A percentile compares a stretch with the other conserved stretches of the same genome.
These are phyloP conservation scores for Starmerella riodocensis DNA, from an alignment of 805 yeast species.

Conservation along the genomic window DNA sequence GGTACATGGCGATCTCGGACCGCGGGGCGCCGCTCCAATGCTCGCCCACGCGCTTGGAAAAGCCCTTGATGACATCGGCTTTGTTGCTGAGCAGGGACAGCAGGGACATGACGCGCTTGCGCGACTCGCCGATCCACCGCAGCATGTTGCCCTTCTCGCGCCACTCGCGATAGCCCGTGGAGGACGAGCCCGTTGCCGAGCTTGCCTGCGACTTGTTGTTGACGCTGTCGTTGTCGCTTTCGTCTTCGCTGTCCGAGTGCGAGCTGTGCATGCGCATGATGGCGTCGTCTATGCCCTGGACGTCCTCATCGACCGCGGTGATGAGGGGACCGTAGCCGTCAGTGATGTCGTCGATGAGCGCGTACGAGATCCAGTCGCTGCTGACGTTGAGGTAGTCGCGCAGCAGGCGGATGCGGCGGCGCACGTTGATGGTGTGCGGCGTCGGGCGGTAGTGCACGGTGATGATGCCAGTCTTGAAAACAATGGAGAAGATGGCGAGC, in stretches of 20 bases:
- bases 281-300: conserved; percentile 85
- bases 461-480: conserved; percentile 78
- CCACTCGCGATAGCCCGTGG: conserved; percentile 53
- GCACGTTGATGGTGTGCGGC: conserved; percentile 90
- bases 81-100: conserved; percentile 74
- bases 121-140: conserved; percentile 85
- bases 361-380: conserved; percentile 95
- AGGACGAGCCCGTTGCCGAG: conserved; percentile 24
- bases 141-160: conserved; percentile 88
- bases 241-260: conserved; percentile 33
- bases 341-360: conserved; percentile 88
- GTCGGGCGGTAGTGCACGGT: conserved; percentile 92
- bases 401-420: conserved; percentile 79
- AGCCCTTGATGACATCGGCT: conserved; percentile 95
- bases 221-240: conserved; percentile 26
- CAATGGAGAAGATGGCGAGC: conserved; percentile 81
- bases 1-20: conserved; percentile 81
- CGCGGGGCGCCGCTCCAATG: conserved; percentile 68
- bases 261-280: conserved; percentile 77
- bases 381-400: conserved; percentile 80
- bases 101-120: conserved; percentile 86
- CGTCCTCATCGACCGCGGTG: conserved; percentile 86
- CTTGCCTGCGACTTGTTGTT: conserved; percentile 14
- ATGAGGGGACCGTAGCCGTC: conserved; percentile 97
- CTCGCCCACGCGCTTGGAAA: conserved; percentile 80